Evolutionary conservation across 163 green algal species (phyloP).

Genomic region (Chloromonas sp.): DNA sequence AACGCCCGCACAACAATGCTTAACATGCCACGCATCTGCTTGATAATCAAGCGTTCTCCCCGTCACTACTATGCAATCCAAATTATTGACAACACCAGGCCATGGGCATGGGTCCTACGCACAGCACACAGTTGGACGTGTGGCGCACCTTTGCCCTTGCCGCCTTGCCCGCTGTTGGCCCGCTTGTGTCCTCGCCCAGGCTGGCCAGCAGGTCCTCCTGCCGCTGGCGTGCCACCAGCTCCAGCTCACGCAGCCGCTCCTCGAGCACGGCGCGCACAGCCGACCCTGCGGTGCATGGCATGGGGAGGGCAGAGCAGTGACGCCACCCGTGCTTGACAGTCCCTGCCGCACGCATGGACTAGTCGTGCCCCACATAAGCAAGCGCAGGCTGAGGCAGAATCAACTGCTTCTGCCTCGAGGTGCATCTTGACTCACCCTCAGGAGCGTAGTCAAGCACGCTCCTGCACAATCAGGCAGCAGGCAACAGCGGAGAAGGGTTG

Average conservation of each 20-base stretch:
- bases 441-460: conserved; percentile 61
- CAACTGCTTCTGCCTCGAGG: too few relatives aligned
- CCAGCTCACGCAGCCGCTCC: conserved; percentile 35
- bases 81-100: background rate
- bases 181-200: conserved; percentile 23
- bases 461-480: background rate
- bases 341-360: too few relatives aligned
- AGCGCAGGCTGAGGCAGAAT: too few relatives aligned
- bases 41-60: too few relatives aligned
- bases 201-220: conserved; percentile 56
- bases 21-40: too few relatives aligned
- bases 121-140: background rate
- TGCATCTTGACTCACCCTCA: background rate
- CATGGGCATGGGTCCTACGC: background rate
- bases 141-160: background rate
- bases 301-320: too few relatives aligned
- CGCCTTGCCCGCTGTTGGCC: background rate
- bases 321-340: too few relatives aligned
- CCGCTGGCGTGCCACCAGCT: conserved; percentile 20
- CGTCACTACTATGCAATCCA: too few relatives aligned
- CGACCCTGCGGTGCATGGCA: conserved; percentile 6
- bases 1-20: too few relatives aligned
- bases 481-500: background rate
- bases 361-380: too few relatives aligned
- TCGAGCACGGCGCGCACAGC: conserved; percentile 34